These are phyloP conservation scores for Sesbania bispinosa DNA, from an alignment of 306 rosid genomes.

Conservation along the genomic window DNA sequence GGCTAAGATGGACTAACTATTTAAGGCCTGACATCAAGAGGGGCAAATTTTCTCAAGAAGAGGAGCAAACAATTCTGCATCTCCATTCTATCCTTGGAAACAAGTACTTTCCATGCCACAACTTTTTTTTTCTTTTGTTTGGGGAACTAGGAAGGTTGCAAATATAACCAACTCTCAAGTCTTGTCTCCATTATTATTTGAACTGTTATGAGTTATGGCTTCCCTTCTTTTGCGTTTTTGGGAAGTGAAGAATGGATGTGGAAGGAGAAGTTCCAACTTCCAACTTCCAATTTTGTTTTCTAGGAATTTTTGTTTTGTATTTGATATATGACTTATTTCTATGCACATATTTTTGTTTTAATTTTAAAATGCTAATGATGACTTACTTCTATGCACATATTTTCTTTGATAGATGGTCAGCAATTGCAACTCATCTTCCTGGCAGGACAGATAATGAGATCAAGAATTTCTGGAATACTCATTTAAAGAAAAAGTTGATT, in stretches of 20 bases:
- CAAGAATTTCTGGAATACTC: conserved; percentile 89
- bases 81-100: conserved; percentile 91
- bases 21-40: conserved; percentile 86
- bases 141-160: neutral
- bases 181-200: neutral
- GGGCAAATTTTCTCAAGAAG: conserved; percentile 81
- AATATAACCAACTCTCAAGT: neutral
- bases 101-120: conserved; percentile 44
- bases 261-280: no score
- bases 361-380: neutral
- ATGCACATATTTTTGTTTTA: no score
- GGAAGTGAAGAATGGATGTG: no score
- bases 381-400: neutral
- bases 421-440: conserved; percentile 72
- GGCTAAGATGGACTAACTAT: conserved; percentile 90
- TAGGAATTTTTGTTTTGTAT: no score
- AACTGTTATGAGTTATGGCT: no score
- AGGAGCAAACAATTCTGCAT: conserved; percentile 77
- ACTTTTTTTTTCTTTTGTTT: neutral
- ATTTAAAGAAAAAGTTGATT: conserved; percentile 73
- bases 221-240: no score
- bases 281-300: no score
- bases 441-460: conserved; percentile 85
- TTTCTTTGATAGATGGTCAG: conserved; percentile 61
- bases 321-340: no score